Evolutionary conservation across 306 rosid genomes (phyloP).

Genomic region (Alnus rubra): DNA sequence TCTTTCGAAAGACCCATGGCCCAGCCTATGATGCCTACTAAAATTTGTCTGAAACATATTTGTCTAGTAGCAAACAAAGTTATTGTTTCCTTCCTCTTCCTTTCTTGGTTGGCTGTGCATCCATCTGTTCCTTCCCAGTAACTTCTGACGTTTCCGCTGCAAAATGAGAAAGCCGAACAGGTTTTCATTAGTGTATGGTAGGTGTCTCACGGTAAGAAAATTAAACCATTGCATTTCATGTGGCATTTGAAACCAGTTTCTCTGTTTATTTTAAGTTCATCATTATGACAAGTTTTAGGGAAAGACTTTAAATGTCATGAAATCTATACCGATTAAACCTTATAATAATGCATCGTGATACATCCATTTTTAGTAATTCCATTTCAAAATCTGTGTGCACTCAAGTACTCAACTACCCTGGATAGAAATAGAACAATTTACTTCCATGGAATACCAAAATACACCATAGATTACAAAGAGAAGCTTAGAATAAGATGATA

Average conservation of each 20-base stretch:
- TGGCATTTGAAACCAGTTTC: neutral
- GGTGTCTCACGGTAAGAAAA: neutral
- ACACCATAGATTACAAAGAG: constrained; percentile 17
- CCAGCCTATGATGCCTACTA: constrained; percentile 25
- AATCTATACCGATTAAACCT: neutral
- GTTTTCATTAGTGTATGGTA: constrained; percentile 2
- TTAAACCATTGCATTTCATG: neutral
- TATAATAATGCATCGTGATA: neutral
- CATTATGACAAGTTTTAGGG: neutral
- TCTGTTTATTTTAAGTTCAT: neutral
- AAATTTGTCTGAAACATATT: constrained; percentile 24
- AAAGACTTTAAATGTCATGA: neutral
- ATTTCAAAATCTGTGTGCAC: neutral
- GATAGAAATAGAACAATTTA: neutral
- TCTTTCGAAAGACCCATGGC: too few relatives aligned
- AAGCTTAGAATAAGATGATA: constrained; percentile 32
- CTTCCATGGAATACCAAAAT: constrained; percentile 7
- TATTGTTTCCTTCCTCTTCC: constrained; percentile 89
- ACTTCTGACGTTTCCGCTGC: constrained; percentile 77
- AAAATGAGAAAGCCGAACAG: constrained; percentile 24
- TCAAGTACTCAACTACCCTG: neutral
- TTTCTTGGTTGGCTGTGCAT: constrained; percentile 70
- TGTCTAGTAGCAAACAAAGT: constrained; percentile 27
- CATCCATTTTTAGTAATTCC: neutral
- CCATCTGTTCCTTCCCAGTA: constrained; percentile 75